Conservation (phyloP, 1,284 basidiomycete genomes). For the Neonothopanus nambi region DNA sequence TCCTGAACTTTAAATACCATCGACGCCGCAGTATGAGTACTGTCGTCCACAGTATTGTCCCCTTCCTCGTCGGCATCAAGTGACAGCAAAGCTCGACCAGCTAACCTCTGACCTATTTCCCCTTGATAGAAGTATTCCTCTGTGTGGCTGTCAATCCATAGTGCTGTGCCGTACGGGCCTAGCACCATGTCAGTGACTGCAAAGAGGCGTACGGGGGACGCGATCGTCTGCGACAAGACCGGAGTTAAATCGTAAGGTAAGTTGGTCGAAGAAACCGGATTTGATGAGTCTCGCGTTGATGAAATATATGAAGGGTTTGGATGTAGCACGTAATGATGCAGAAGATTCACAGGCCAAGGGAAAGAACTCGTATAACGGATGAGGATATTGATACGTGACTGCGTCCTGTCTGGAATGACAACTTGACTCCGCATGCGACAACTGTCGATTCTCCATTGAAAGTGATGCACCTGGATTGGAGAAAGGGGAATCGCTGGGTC, state of each 20-base stretch:
- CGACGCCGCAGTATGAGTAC: conserved; percentile 30
- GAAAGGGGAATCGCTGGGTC: conserved; percentile 29
- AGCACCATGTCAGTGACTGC: conserved; percentile 52
- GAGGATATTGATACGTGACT: conserved; percentile 46
- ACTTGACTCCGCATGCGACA: conserved; percentile 38
- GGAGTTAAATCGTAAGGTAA: conserved; percentile 49
- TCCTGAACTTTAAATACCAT: conserved; percentile 47
- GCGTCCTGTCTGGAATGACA: conserved; percentile 16
- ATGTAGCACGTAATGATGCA: conserved; percentile 58
- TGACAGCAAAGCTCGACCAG: conserved; percentile 34
- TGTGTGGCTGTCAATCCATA: conserved; percentile 65
- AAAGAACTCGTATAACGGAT: conserved; percentile 60
- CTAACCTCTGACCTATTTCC: conserved; percentile 58
- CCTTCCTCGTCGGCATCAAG: background rate
- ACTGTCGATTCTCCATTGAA: conserved; percentile 57
- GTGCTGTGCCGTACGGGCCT: conserved; percentile 58
- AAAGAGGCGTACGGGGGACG: conserved; percentile 61
- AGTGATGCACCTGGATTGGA: conserved; percentile 46
- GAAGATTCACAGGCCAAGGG: conserved; percentile 68
- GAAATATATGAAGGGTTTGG: conserved; percentile 41
- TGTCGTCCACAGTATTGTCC: conserved; percentile 17
- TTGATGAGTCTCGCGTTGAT: background rate
- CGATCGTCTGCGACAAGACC: conserved; percentile 40
- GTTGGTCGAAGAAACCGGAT: conserved; percentile 33
- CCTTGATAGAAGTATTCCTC: conserved; percentile 47